Percentiles rank a stretch among this genome's conserved stretches.
These are phyloP conservation scores for Ustilago loliicola DNA, from an alignment of 1,284 basidiomycete species.

Conservation along the genomic window DNA sequence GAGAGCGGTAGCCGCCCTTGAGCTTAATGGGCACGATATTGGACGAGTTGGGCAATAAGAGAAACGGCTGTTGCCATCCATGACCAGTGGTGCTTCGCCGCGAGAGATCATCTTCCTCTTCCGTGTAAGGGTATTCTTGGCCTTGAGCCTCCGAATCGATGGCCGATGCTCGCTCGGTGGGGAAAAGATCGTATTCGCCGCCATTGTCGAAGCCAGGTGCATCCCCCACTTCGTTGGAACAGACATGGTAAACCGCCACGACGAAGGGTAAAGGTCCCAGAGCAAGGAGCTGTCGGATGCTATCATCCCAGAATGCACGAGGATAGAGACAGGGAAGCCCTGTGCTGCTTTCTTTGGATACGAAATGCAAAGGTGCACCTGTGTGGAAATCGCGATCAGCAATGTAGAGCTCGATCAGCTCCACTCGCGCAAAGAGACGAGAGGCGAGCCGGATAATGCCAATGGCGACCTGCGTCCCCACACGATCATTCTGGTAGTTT, in stretches of 20 bases:
- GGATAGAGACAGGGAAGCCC: conserved; percentile 48
- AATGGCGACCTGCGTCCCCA: conserved; percentile 19
- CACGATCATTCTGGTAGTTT: conserved; percentile 46
- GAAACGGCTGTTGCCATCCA: conserved; percentile 47
- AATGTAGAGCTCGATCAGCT: conserved; percentile 37
- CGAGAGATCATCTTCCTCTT: conserved; percentile 29
- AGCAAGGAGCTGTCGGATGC: conserved; percentile 6
- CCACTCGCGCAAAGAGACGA: conserved; percentile 21
- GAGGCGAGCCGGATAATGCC: conserved; percentile 26
- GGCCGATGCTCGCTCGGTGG: conserved; percentile 1
- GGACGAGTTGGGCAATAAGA: conserved; percentile 33
- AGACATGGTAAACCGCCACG: conserved; percentile 41
- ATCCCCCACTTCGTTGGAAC: conserved; percentile 32
- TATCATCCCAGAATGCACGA: conserved; percentile 39
- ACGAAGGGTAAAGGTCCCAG: conserved; percentile 38
- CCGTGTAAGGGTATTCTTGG: conserved; percentile 32
- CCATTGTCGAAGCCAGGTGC: conserved; percentile 45
- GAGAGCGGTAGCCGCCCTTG: conserved; percentile 32
- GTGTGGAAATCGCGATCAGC: conserved; percentile 35
- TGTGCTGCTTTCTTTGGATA: conserved; percentile 39
- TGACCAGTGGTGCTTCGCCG: conserved; percentile 36
- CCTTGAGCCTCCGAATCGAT: conserved; percentile 10
- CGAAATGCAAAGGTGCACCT: conserved; percentile 34
- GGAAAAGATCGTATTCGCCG: conserved; percentile 34
- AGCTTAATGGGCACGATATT: conserved; percentile 36